Percentiles rank a stretch among this genome's conserved stretches.
Conservation (phyloP, 169 alveolate genomes). For the Cryptosporidium felis region DNA sequence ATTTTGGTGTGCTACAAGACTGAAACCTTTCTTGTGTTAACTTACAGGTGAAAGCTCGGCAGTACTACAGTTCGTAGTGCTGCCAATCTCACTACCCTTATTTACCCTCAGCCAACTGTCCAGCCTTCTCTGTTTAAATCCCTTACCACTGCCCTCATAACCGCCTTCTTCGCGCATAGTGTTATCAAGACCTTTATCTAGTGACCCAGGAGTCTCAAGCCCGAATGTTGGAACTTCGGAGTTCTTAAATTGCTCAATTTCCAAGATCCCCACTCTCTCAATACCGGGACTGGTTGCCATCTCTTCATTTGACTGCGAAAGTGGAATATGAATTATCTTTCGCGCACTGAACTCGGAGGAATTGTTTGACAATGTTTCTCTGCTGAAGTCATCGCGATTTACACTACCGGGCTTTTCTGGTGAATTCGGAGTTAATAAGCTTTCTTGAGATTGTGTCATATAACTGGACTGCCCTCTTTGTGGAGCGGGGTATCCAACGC, state of each 20-base stretch:
- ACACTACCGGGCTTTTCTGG: background rate
- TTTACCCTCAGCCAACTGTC: conserved; percentile 59
- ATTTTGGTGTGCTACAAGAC: no score
- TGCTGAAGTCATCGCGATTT: no score
- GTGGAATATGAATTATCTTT: conserved; percentile 62
- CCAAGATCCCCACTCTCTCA: background rate
- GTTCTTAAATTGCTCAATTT: background rate
- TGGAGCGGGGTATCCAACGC: conserved; percentile 71
- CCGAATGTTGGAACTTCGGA: background rate
- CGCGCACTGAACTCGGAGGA: conserved; percentile 6
- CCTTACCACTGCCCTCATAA: conserved; percentile 8
- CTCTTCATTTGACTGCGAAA: conserved; percentile 70
- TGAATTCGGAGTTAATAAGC: conserved; percentile 34
- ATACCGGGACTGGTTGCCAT: conserved; percentile 12
- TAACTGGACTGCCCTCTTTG: conserved; percentile 47
- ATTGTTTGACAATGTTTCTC: background rate
- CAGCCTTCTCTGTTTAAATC: conserved; percentile 59
- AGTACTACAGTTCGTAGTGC: conserved; percentile 48
- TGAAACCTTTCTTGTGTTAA: no score
- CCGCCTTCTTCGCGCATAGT: background rate
- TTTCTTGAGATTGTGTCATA: conserved; percentile 43
- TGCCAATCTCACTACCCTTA: conserved; percentile 1
- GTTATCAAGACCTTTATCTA: background rate
- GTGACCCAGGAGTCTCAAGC: background rate
- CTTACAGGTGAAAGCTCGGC: conserved; percentile 57